Percentiles rank a stretch among this genome's conserved stretches.
Conservation (phyloP, 2,329 filamentous ascomycete genomes). For the Colletotrichum tamarilloi region DNA sequence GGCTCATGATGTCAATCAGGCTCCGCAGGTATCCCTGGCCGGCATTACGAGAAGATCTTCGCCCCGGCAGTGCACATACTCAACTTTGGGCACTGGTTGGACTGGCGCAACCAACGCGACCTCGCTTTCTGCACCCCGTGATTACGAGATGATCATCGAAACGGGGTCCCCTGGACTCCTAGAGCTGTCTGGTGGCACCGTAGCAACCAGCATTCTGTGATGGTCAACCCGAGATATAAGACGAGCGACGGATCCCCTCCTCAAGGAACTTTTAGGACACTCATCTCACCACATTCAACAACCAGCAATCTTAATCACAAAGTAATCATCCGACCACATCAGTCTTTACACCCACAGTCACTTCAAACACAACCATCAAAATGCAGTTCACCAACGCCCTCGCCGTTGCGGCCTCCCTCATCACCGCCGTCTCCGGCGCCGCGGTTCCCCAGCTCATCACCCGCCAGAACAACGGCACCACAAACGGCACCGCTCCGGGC, state of each 20-base stretch:
- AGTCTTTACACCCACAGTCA: conserved; percentile 16
- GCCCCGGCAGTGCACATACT: conserved; percentile 2
- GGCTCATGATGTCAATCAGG: conserved; percentile 27
- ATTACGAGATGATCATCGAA: conserved; percentile 21
- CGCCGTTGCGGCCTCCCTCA: conserved; percentile 41
- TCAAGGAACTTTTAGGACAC: accelerated
- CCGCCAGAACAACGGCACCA: neutral
- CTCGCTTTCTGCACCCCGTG: neutral
- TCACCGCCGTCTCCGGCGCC: conserved; percentile 40
- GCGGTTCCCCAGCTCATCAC: neutral
- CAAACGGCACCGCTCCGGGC: conserved; percentile 37
- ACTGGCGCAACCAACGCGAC: neutral
- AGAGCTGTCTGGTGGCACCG: neutral
- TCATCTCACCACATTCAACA: neutral
- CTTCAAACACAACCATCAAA: neutral
- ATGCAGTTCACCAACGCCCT: conserved; percentile 36
- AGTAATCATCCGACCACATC: conserved; percentile 23
- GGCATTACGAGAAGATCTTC: conserved; percentile 35
- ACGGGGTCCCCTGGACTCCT: neutral
- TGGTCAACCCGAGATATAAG: conserved; percentile 10
- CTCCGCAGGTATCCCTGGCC: conserved; percentile 3
- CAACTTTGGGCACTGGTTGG: neutral
- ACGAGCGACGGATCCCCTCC: neutral
- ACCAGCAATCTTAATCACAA: neutral
- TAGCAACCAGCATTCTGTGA: conserved; percentile 1